Evolutionary conservation across 768 basidiomycete species (phyloP).

Genomic region (Rhodotorula kratochvilovae): DNA sequence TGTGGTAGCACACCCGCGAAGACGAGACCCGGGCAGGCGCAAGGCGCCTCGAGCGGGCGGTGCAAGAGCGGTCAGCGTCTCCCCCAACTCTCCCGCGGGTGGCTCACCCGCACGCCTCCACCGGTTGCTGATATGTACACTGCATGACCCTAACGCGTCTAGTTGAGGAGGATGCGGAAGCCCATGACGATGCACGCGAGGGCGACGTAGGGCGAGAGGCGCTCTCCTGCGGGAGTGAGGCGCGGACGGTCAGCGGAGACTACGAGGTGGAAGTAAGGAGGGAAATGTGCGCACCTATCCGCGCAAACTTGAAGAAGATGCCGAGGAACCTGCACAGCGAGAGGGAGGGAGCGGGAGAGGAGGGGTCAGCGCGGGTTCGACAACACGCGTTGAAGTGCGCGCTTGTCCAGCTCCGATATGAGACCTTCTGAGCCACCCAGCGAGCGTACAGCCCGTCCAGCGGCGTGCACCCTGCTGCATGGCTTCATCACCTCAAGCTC

Average conservation of each 20-base stretch:
- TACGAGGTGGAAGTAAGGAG: no score
- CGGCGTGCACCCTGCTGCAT: no score
- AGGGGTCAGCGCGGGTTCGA: not conserved
- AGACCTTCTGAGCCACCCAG: not conserved
- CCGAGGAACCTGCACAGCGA: conserved; percentile 67
- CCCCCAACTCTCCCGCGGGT: no score
- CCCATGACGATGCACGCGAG: conserved; percentile 93
- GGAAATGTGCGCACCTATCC: conserved; percentile 82
- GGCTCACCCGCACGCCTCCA: no score
- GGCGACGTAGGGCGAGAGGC: conserved; percentile 91
- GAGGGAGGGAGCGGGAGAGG: not conserved
- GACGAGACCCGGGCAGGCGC: no score
- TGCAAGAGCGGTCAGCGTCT: no score
- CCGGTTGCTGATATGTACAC: not conserved
- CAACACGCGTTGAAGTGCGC: not conserved
- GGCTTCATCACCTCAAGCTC: not conserved
- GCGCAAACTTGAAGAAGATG: conserved; percentile 88
- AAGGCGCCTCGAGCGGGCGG: no score
- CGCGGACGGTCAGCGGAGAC: no score
- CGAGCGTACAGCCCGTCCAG: no score
- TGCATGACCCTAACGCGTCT: not conserved
- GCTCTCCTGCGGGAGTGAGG: conserved; percentile 62
- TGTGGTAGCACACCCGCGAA: no score
- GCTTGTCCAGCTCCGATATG: no score
- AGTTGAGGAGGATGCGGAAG: conserved; percentile 57